phyloP scores from a whole-genome alignment of 2,329 filamentous ascomycete species.

The Microsporum ferrugineum region DNA sequence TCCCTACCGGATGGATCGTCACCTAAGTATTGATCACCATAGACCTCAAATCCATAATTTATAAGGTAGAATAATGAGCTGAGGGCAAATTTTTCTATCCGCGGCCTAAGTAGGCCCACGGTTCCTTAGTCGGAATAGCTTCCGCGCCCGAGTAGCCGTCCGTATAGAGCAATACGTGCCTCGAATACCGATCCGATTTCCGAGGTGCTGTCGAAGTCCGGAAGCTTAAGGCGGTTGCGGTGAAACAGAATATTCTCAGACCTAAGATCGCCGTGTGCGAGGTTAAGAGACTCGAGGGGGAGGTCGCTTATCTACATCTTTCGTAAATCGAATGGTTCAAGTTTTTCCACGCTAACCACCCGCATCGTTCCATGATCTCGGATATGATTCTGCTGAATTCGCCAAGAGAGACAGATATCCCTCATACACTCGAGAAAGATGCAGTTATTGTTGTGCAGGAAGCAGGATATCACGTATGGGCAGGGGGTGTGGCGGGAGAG shows the following conservation, averaged over 20 bases:
- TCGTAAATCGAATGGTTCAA: slow-evolving; percentile 20
- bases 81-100: slow-evolving; percentile 26
- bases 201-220: slow-evolving; percentile 22
- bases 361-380: neutral
- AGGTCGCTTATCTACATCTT: slow-evolving; percentile 26
- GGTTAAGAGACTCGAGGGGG: slow-evolving; percentile 23
- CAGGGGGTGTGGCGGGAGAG: slow-evolving; percentile 17
- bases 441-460: slow-evolving; percentile 15
- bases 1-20: slow-evolving; percentile 17
- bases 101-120: slow-evolving; percentile 19
- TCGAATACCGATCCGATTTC: slow-evolving; percentile 19
- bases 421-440: slow-evolving; percentile 24
- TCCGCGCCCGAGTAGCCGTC: slow-evolving; percentile 17
- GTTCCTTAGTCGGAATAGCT: slow-evolving; percentile 8
- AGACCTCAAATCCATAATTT: slow-evolving; percentile 25
- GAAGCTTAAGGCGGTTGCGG: slow-evolving; percentile 20
- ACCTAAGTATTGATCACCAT: slow-evolving; percentile 19
- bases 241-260: slow-evolving; percentile 25
- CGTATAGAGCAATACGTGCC: slow-evolving; percentile 19
- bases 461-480: slow-evolving; percentile 20
- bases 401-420: slow-evolving; percentile 13
- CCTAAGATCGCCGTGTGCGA: slow-evolving; percentile 24
- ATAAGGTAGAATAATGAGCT: slow-evolving; percentile 25
- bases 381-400: neutral
- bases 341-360: slow-evolving; percentile 14